Base-by-base conservation (phyloP, 805 yeast species). In the Pichia deserticola region DNA sequence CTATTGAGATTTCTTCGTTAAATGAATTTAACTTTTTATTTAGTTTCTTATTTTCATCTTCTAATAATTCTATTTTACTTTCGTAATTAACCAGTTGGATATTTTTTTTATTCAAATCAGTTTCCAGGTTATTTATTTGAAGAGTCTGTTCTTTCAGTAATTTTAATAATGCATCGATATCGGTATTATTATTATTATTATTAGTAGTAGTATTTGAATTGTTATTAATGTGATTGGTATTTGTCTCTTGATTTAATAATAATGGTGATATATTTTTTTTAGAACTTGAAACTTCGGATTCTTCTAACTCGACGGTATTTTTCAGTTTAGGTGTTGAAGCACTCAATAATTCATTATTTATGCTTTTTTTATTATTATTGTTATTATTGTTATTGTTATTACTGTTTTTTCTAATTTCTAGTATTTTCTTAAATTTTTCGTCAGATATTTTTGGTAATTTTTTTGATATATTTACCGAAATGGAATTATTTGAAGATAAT, bases 401-500 rank as follows among this genome's bases (percentile, higher is more conserved):
- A n/a, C 40, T 48, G 10, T 25, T 20, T 15, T 48, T 43, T 8
- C 47, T 33, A 9, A 30, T 15, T 11, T 43, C 29, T 3, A 48
- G 10, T 10, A 48, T 36, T 35, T 39, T 38, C 15, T 20, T 48
- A n/a, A 42, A 48, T 32, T 30, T 39, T 25, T 44, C 47, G 29
- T 48, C 51, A 10, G 51, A 48, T n/a, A 43, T 30, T 40, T 43
- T 20, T 11, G 51, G 51, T 7, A 48, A 9, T 12, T 48, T 48
- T 5, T 34, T 43, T 10, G 51, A 48, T 33, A 44, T 33, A 36
- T 47, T 37, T 11, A 36, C 47, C 6, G 51, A 48, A 12, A n/a
- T n/a, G n/a, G 51, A 43, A 15, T 35, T 13, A 9, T n/a, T 36
- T 10, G 35, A 40, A 8, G 28, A 29, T 28, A 37, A 29, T 15